A percentile compares a stretch with the other conserved stretches of the same genome.
Evolutionary conservation across 352 stramenopile species (phyloP).

Genomic region (Globisporangium emineosum): DNA sequence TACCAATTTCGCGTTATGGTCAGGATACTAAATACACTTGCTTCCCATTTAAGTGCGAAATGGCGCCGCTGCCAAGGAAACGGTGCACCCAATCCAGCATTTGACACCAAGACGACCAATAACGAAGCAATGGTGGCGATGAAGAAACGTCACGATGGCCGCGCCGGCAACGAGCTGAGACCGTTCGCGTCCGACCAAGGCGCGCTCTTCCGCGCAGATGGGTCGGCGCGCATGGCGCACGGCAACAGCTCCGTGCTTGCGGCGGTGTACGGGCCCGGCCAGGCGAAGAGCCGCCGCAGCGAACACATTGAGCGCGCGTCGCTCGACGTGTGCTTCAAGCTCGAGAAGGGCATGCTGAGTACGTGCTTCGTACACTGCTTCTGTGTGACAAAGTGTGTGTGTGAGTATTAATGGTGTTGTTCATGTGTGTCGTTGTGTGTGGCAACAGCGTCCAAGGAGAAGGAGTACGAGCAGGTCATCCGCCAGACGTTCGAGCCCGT

Average conservation of each 20-base stretch:
- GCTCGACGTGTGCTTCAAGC: slow-evolving; percentile 78
- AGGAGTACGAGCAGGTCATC: slow-evolving; percentile 83
- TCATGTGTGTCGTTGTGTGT: neutral
- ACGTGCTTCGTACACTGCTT: slow-evolving; percentile 16
- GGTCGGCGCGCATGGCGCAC: slow-evolving; percentile 75
- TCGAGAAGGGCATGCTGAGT: slow-evolving; percentile 75
- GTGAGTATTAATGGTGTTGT: neutral
- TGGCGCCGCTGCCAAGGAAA: slow-evolving; percentile 5
- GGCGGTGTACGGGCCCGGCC: slow-evolving; percentile 71
- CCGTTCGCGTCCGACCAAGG: slow-evolving; percentile 73
- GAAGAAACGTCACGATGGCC: slow-evolving; percentile 58
- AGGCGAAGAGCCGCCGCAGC: slow-evolving; percentile 66
- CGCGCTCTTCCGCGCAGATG: slow-evolving; percentile 74
- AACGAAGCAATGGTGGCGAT: slow-evolving; percentile 30
- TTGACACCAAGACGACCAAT: neutral
- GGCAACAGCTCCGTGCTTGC: slow-evolving; percentile 71
- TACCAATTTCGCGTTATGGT: neutral
- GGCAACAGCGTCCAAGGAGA: slow-evolving; percentile 66
- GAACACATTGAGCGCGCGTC: slow-evolving; percentile 64
- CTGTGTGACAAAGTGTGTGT: neutral
- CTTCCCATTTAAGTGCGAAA: neutral
- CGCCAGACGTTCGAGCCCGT: slow-evolving; percentile 72
- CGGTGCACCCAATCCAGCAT: neutral
- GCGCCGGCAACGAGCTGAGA: slow-evolving; percentile 70
- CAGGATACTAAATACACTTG: neutral